Evolutionary conservation across 345 rosid species (phyloP), one percentile per base, ranked within the genome.

Genomic region (Populus pruinosa): DNA sequence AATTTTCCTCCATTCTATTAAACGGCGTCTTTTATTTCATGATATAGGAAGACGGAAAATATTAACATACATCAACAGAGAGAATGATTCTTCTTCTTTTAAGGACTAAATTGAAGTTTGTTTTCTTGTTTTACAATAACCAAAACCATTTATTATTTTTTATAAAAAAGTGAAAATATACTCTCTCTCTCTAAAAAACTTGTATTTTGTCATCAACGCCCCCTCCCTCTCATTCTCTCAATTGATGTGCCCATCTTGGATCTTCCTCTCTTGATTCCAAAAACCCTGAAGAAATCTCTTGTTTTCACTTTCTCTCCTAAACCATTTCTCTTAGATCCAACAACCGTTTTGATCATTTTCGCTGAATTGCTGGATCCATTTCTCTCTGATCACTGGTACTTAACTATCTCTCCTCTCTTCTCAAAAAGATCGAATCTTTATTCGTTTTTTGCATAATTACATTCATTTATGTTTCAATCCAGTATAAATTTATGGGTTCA

Each of bases 241-340:
- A 39, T 8, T 64, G 12, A 13, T 63, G 23, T 65, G 16, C 47
- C 69, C 53, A 9, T 33, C 35, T 72, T 49, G 23, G 73, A 78
- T 80, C 80, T 76, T 33, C 69, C 53, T 35, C 65, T 23, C 13
- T 16, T 8, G 64, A 77, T 82, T 71, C 71, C 76, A 23, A 65
- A 75, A 72, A 43, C 50, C 74, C 78, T 70, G 5, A 56, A 39
- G 55, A 72, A 21, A 9, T 49, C 53, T 5, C 50, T 35, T 38
- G 27, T 55, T 8, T 68, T 75, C 63, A 2, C n/a, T 23, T 23
- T 66, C 47, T 76, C 21, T 10, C 61, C 50, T 70, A 76, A 76
- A 67, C 81, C 77, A 35, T n/a, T 77, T 62, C 49, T 72, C 10
- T 25, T 49, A 55, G 85, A 77, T 85, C 79, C 79, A 70, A 1